A percentile compares a stretch with the other conserved stretches of the same genome.
Conservation (phyloP, 2,329 filamentous ascomycete genomes). For the Tolypocladium cylindrosporum region DNA sequence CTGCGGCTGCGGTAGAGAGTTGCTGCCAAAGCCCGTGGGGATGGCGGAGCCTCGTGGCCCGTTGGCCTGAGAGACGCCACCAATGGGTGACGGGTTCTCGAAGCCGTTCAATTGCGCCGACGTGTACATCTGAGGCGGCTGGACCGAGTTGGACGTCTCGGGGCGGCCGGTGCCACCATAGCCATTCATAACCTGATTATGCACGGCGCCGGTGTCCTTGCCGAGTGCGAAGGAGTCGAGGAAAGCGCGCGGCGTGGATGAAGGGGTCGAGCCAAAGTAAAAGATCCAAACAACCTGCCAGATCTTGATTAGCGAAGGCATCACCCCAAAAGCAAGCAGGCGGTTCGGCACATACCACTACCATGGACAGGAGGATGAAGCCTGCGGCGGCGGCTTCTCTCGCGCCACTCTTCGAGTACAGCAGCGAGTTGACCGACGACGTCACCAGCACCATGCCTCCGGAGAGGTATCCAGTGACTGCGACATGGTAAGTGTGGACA, state of each 20-base stretch:
- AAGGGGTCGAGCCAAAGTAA: constrained; percentile 91
- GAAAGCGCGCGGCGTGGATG: constrained; percentile 76
- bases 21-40: constrained; percentile 26
- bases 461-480: constrained; percentile 77
- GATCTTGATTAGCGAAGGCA: constrained; percentile 5
- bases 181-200: constrained; percentile 63
- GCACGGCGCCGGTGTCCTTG: constrained; percentile 66
- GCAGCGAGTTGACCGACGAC: constrained; percentile 74
- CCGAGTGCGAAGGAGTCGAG: constrained; percentile 92
- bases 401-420: constrained; percentile 65
- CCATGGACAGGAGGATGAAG: constrained; percentile 88
- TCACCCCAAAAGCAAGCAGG: neutral
- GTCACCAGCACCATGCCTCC: constrained; percentile 78
- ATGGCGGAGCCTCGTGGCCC: constrained; percentile 34
- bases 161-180: constrained; percentile 65
- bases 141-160: constrained; percentile 69
- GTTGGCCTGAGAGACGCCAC: constrained; percentile 50
- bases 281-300: constrained; percentile 91
- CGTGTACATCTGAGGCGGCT: constrained; percentile 93
- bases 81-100: constrained; percentile 85
- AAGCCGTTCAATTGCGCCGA: constrained; percentile 91
- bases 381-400: constrained; percentile 84
- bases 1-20: constrained; percentile 19
- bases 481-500: constrained; percentile 82
- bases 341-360: constrained; percentile 54